Evolutionary conservation across 805 yeast species (phyloP), one percentile per base, ranked within the genome.

Genomic region (Metschnikowia colocasiae): DNA sequence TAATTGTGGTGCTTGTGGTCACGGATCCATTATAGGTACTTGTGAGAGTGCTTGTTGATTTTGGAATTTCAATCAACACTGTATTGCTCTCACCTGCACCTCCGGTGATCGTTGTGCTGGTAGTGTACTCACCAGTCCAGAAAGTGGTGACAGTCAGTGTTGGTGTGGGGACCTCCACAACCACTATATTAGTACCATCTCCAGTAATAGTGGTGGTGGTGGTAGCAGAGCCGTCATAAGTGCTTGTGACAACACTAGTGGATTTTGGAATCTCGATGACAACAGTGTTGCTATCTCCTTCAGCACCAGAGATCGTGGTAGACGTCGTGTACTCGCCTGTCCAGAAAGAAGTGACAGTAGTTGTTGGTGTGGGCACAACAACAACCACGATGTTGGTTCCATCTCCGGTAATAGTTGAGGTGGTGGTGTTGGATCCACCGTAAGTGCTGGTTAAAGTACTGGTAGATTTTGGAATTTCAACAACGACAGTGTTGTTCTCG

Each of bases 251-350:
- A 3, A 53, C 51, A 2, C 43, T 37, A 7, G 34, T 18, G n/a
- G 38, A 30, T 12, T 23, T 33, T 15, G 51, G 51, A 12, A 48
- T 27, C 15, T 44, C 48, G 12, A 57, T 51, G 3, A 47, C 50
- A 9, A 58, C 60, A 3, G 61, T 58, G 5, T 49, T 58, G 26
- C 9, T 23, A 9, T n/a, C n/a, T n/a, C n/a, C n/a, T n/a, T n/a
- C n/a, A n/a, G 26, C 26, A 9, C 41, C 43, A 5, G 37, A 19
- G 13, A 19, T 29, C 20, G 55, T 51, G 10, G 48, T 39, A 5
- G 50, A 33, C n/a, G 40, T 34, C 2, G 50, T 48, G 16, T 8
- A 35, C 42, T 10, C 10, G n/a, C 33, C 33, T 6, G 33, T 6
- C 16, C n/a, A n/a, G n/a, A n/a, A n/a, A n/a, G n/a, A n/a, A n/a